A percentile compares a stretch with the other conserved stretches of the same genome.
Evolutionary conservation across 2,329 filamentous ascomycete species (phyloP).

Genomic region (Diplodia seriata): DNA sequence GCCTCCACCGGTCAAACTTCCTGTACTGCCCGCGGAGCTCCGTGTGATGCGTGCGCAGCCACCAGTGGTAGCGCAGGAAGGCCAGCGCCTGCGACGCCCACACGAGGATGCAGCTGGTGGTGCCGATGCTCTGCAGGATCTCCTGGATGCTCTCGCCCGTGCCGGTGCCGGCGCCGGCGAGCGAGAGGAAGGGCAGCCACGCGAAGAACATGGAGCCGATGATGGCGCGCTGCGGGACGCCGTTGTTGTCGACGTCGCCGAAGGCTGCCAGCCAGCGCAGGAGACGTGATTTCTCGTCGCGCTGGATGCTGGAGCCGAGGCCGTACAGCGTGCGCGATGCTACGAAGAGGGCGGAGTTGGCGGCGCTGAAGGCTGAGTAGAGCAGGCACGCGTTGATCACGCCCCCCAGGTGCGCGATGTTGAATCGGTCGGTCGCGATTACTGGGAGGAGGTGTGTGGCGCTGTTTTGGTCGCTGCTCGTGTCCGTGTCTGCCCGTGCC

Average conservation of each 20-base stretch:
- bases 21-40: neutral
- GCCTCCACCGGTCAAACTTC: slow-evolving; percentile 3
- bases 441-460: slow-evolving; percentile 2
- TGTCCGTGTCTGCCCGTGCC: too few relatives aligned
- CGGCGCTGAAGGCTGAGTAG: slow-evolving; percentile 42
- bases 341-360: slow-evolving; percentile 47
- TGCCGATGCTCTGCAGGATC: slow-evolving; percentile 17
- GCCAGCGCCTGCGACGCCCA: slow-evolving; percentile 27
- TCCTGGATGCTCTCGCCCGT: slow-evolving; percentile 12
- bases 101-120: slow-evolving; percentile 28
- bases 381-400: slow-evolving; percentile 43
- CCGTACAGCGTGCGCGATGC: slow-evolving; percentile 46
- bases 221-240: slow-evolving; percentile 25
- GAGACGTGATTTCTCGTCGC: neutral
- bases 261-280: slow-evolving; percentile 11
- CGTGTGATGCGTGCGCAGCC: slow-evolving; percentile 2
- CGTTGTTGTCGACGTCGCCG: slow-evolving; percentile 6
- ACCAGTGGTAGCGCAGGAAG: slow-evolving; percentile 27
- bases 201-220: slow-evolving; percentile 27
- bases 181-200: slow-evolving; percentile 26
- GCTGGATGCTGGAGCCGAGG: slow-evolving; percentile 33
- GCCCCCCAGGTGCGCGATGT: slow-evolving; percentile 33
- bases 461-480: too few relatives aligned
- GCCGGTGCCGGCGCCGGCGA: neutral
- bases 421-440: slow-evolving; percentile 27